phyloP scores from a whole-genome alignment of 208 protist species.

The Tritrichomonas foetus region DNA sequence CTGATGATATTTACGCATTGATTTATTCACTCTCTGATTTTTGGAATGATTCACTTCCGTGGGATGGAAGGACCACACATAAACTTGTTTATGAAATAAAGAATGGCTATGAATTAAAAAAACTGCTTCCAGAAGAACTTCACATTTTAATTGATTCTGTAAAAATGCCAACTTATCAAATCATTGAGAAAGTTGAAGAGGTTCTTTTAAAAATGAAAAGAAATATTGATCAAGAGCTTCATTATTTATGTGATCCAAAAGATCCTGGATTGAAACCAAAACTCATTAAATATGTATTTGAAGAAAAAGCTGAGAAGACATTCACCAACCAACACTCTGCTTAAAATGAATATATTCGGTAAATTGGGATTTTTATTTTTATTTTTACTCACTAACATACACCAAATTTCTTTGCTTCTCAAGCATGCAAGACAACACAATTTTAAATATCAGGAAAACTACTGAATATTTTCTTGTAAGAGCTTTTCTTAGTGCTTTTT shows the following conservation, averaged over 20 bases:
- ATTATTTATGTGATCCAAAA: background rate
- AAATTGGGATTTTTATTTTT: too few species aligned
- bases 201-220: background rate
- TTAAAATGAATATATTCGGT: too few species aligned
- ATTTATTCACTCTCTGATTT: background rate
- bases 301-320: background rate
- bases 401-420: too few species aligned
- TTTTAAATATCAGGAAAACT: too few species aligned
- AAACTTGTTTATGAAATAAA: background rate
- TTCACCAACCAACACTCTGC: slow-evolving; percentile 25
- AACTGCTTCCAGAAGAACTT: background rate
- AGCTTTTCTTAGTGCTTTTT: too few species aligned
- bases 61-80: background rate
- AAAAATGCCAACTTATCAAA: background rate
- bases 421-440: too few species aligned
- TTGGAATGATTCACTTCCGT: background rate
- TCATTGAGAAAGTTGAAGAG: background rate
- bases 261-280: background rate
- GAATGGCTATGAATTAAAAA: background rate
- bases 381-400: too few species aligned
- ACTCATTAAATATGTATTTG: background rate
- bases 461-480: too few species aligned
- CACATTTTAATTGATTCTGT: background rate
- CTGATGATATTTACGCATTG: background rate
- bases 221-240: background rate